Conservation (phyloP, 208 protist species). For the Wallacemonas sp. region DNA sequence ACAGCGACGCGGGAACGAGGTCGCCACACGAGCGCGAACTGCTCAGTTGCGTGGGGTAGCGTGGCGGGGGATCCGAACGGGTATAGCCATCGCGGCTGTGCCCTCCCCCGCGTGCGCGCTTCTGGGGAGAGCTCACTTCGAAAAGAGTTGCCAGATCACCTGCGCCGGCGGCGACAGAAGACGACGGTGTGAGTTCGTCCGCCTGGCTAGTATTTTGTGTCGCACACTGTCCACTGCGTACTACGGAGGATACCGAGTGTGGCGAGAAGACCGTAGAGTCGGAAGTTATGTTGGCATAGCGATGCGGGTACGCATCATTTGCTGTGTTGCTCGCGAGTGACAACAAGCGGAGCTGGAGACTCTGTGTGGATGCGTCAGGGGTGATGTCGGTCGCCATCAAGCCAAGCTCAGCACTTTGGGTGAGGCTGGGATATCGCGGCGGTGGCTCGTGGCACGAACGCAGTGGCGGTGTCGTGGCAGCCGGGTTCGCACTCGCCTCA, state of each 20-base stretch:
- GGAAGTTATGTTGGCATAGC: not conserved
- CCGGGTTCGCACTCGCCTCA: too few species aligned
- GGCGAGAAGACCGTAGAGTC: conserved; percentile 2
- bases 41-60: not conserved
- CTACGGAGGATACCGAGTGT: not conserved
- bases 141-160: not conserved
- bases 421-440: conserved; percentile 5
- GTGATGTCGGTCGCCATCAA: not conserved
- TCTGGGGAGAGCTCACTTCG: not conserved
- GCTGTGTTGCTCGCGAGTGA: not conserved
- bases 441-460: not conserved
- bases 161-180: not conserved
- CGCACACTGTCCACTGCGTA: not conserved
- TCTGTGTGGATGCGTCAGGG: not conserved
- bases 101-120: not conserved
- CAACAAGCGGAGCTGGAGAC: not conserved
- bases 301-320: not conserved
- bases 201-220: not conserved
- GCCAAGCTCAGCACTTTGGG: conserved; percentile 1
- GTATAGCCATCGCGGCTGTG: not conserved
- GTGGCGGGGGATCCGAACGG: not conserved
- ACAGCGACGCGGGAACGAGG: not conserved
- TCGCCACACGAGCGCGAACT: not conserved
- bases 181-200: not conserved
- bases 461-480: not conserved